phyloP scores from a whole-genome alignment of 805 yeast genomes.

The Saccharomyces paradoxus region DNA sequence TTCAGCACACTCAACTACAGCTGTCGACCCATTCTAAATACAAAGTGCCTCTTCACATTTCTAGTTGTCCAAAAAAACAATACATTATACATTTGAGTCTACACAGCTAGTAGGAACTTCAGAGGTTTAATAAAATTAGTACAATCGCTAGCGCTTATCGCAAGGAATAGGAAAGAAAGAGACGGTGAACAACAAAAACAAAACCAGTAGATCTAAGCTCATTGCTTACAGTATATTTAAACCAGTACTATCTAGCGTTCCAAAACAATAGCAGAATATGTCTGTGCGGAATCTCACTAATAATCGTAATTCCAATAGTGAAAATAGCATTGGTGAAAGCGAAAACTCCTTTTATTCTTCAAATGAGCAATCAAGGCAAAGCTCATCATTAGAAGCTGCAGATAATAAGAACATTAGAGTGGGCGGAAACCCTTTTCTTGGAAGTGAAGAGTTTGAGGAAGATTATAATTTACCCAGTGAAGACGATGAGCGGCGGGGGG shows the following conservation, averaged over 20 bases:
- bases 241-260: not conserved
- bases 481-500: not conserved
- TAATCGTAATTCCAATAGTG: not conserved
- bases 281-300: conserved; percentile 8
- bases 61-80: not conserved
- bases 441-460: conserved; percentile 2
- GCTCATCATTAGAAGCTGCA: not conserved
- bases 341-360: conserved; percentile 11
- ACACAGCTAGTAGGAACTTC: not conserved
- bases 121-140: not conserved
- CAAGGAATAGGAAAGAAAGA: not conserved
- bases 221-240: not conserved
- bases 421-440: conserved; percentile 9
- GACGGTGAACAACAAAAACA: not conserved
- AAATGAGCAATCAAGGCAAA: not conserved
- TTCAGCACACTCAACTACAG: not conserved
- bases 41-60: not conserved
- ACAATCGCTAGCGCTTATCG: not conserved
- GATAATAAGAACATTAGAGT: not conserved
- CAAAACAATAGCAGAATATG: conserved; percentile 1
- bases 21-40: not conserved
- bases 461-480: not conserved
- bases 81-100: not conserved
- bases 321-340: not conserved
- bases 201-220: not conserved